These are phyloP conservation scores for Ramularia endophylla DNA, from an alignment of 2,329 filamentous ascomycete species.

Conservation along the genomic window DNA sequence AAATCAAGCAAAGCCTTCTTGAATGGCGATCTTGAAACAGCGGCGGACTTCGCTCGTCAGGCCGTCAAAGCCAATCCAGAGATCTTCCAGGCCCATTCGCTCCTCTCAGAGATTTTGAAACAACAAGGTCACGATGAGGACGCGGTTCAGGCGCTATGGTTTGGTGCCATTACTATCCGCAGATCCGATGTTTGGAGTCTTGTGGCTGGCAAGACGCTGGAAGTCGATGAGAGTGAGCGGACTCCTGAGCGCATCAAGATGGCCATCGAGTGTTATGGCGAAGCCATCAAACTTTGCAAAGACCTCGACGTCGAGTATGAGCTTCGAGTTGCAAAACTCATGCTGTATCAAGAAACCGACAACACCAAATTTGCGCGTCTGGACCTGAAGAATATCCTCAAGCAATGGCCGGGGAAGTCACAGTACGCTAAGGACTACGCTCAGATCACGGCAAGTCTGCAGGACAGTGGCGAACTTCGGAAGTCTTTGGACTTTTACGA, in stretches of 20 bases:
- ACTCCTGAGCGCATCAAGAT: conserved; percentile 33
- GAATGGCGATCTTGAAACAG: conserved; percentile 53
- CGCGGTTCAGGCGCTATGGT: conserved; percentile 51
- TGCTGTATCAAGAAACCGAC: conserved; percentile 48
- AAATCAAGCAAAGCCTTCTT: conserved; percentile 65
- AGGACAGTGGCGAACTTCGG: conserved; percentile 21
- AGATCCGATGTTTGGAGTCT: conserved; percentile 53
- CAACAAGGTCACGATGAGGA: conserved; percentile 52
- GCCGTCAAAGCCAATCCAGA: conserved; percentile 55
- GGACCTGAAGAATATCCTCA: conserved; percentile 51
- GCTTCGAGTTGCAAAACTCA: conserved; percentile 51
- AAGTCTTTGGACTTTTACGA: conserved; percentile 40
- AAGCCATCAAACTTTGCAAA: conserved; percentile 49
- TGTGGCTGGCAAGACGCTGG: conserved; percentile 50
- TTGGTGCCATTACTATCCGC: conserved; percentile 52
- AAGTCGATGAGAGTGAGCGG: conserved; percentile 39
- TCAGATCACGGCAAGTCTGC: conserved; percentile 40
- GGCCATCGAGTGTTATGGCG: conserved; percentile 49
- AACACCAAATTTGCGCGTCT: conserved; percentile 42
- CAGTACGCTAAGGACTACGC: conserved; percentile 52
- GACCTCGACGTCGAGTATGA: conserved; percentile 25
- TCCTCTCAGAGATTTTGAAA: conserved; percentile 54
- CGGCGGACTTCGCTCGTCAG: conserved; percentile 46
- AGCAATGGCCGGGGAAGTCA: conserved; percentile 48
- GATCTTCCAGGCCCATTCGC: conserved; percentile 55